These are phyloP conservation scores for Tulasnella sp. DNA, from an alignment of 768 basidiomycete species.

Conservation along the genomic window DNA sequence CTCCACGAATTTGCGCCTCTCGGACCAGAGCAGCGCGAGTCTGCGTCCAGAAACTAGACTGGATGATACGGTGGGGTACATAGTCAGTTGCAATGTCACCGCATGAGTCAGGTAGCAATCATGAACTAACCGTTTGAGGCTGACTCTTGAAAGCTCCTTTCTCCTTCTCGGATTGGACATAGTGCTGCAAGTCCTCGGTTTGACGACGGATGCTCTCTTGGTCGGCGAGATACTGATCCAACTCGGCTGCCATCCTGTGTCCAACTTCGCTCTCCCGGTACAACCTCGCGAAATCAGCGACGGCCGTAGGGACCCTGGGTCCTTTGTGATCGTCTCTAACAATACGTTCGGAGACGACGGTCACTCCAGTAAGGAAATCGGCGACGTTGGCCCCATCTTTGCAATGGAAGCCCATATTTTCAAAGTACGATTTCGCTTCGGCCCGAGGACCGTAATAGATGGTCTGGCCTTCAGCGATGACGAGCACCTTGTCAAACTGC, in stretches of 20 bases:
- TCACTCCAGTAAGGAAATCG: constrained; percentile 61
- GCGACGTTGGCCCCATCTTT: constrained; percentile 57
- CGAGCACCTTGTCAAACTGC: constrained; percentile 75
- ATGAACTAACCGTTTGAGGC: neutral
- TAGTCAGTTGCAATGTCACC: too few species aligned
- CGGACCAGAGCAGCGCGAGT: neutral
- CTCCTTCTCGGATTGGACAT: neutral
- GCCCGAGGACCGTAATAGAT: constrained; percentile 63
- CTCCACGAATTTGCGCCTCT: neutral
- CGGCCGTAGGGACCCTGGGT: constrained; percentile 16
- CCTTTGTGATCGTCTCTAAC: too few species aligned
- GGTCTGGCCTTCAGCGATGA: constrained; percentile 64
- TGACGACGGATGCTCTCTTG: neutral
- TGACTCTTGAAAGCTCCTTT: neutral
- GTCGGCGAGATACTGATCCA: neutral
- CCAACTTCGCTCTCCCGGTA: neutral
- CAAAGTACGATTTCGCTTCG: constrained; percentile 61
- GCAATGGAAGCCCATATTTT: constrained; percentile 49
- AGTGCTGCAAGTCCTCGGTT: neutral
- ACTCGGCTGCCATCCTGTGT: neutral
- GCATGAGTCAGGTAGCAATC: too few species aligned
- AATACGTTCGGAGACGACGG: constrained; percentile 12
- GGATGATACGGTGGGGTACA: too few species aligned
- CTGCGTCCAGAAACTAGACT: neutral
- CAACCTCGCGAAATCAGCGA: neutral